phyloP scores from a whole-genome alignment of 345 rosid species.

The Gossypium thurberi region DNA sequence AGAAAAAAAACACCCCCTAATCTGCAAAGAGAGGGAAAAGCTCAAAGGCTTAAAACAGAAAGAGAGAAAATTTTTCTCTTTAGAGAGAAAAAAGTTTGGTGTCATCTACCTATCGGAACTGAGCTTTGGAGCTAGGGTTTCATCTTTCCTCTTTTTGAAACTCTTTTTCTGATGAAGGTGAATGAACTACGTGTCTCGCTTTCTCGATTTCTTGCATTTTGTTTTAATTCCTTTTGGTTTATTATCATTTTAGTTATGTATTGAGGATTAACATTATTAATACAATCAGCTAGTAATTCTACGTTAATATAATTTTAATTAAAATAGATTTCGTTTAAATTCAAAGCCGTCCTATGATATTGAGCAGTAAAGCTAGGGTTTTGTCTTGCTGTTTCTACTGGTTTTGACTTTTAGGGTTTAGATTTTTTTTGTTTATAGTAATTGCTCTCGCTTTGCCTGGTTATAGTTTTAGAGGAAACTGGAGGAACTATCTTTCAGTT shows the following conservation, averaged over 20 bases:
- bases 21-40: conserved; percentile 14
- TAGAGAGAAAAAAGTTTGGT: neutral
- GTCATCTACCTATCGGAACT: conserved; percentile 9
- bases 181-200: conserved; percentile 1
- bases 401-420: conserved; percentile 27
- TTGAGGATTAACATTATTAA: conserved; percentile 10
- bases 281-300: neutral
- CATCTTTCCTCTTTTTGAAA: neutral
- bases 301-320: conserved; percentile 16
- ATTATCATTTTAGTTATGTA: conserved; percentile 7
- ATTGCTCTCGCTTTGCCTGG: neutral
- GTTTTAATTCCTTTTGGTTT: neutral
- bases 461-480: neutral
- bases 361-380: conserved; percentile 23
- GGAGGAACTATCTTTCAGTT: neutral
- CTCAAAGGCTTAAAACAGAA: neutral
- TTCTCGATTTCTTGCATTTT: neutral
- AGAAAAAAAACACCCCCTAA: too few relatives aligned
- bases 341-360: neutral
- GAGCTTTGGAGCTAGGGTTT: conserved; percentile 35
- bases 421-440: conserved; percentile 18
- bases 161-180: conserved; percentile 14
- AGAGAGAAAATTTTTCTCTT: neutral
- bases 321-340: neutral
- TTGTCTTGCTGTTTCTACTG: conserved; percentile 3